These are phyloP conservation scores for Oidiodendron maius DNA, from an alignment of 495 filamentous ascomycete genomes.

Conservation along the genomic window DNA sequence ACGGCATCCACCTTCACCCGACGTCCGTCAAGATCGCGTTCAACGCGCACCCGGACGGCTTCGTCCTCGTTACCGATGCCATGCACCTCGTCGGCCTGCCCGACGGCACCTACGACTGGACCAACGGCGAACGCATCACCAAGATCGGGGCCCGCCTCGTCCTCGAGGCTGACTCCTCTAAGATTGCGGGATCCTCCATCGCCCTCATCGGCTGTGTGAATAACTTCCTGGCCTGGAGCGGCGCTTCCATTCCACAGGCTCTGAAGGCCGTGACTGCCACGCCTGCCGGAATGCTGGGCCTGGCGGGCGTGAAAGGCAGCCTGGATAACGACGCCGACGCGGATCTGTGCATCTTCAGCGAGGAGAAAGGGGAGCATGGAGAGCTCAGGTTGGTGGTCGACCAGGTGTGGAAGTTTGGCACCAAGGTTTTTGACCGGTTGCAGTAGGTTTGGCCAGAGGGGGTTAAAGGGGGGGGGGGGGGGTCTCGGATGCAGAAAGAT, in stretches of 20 bases:
- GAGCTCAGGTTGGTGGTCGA: slow-evolving; percentile 53
- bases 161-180: slow-evolving; percentile 56
- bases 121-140: slow-evolving; percentile 61
- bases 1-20: slow-evolving; percentile 63
- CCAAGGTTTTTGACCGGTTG: slow-evolving; percentile 16
- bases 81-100: slow-evolving; percentile 63
- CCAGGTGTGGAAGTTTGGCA: slow-evolving; percentile 74
- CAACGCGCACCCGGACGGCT: slow-evolving; percentile 53
- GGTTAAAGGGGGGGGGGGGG: too few species aligned
- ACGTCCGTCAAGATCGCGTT: slow-evolving; percentile 57
- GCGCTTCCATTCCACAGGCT: slow-evolving; percentile 54
- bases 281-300: slow-evolving; percentile 66
- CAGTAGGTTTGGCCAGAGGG: too few species aligned
- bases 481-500: too few species aligned
- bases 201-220: slow-evolving; percentile 74
- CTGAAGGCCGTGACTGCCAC: slow-evolving; percentile 65
- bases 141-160: slow-evolving; percentile 64
- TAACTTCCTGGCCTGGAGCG: slow-evolving; percentile 71
- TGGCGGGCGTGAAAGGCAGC: slow-evolving; percentile 60
- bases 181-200: slow-evolving; percentile 68
- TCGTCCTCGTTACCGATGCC: slow-evolving; percentile 63
- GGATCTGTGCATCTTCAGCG: slow-evolving; percentile 67
- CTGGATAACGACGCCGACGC: slow-evolving; percentile 69
- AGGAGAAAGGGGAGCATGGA: slow-evolving; percentile 36
- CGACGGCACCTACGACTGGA: slow-evolving; percentile 75